Evolutionary conservation across 2,329 filamentous ascomycete genomes (phyloP).

Genomic region (Aureobasidium sp.): DNA sequence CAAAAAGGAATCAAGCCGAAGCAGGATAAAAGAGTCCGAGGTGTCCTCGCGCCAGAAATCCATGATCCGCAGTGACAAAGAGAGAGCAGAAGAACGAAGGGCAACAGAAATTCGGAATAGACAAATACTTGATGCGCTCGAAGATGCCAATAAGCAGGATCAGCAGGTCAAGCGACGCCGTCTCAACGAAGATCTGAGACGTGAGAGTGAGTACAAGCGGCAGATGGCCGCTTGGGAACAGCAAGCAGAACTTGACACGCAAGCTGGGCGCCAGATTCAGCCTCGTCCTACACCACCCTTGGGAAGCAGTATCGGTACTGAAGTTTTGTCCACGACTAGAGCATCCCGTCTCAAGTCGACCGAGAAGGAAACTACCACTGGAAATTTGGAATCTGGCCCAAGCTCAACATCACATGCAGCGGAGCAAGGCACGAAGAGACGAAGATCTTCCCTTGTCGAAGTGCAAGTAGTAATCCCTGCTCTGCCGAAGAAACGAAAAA

Average conservation of each 20-base stretch:
- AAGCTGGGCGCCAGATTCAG: neutral
- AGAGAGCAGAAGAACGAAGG: conserved; percentile 5
- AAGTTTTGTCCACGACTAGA: neutral
- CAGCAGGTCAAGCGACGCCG: conserved; percentile 1
- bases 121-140: neutral
- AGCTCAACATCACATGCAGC: neutral
- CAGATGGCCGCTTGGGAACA: neutral
- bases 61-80: neutral
- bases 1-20: neutral
- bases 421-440: neutral
- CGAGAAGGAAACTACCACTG: neutral
- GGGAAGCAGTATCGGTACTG: conserved; percentile 13
- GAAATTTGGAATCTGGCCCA: neutral
- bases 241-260: neutral
- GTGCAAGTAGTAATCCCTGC: neutral
- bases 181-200: conserved; percentile 9
- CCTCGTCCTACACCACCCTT: conserved; percentile 1
- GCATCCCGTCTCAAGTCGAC: neutral
- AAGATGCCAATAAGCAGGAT: neutral
- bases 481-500: conserved; percentile 10
- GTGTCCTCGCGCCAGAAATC: neutral
- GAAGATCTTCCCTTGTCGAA: neutral
- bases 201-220: neutral
- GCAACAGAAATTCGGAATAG: neutral
- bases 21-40: neutral